phyloP scores from a whole-genome alignment of 148 eudicot species.

The Spergularia bocconei region DNA sequence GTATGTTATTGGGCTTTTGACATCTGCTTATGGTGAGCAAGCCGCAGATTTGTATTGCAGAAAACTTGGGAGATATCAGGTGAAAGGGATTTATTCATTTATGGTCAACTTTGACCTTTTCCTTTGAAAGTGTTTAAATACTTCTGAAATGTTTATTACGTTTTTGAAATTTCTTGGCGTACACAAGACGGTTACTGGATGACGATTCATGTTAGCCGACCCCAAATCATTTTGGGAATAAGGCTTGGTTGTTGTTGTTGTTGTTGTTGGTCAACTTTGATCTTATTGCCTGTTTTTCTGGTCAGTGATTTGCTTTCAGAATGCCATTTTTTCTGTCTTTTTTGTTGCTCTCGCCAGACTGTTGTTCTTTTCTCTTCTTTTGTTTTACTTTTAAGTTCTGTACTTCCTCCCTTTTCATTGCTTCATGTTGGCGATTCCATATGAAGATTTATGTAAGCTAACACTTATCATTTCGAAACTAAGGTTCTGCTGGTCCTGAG shows the following conservation, averaged over 20 bases:
- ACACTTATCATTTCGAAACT: no score
- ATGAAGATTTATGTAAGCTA: no score
- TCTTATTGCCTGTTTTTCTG: background rate
- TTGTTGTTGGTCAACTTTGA: background rate
- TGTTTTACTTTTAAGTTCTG: no score
- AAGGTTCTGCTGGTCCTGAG: background rate
- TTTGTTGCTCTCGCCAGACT: background rate
- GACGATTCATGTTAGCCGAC: no score
- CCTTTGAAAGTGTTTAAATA: no score
- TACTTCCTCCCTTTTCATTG: no score
- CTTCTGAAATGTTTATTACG: no score
- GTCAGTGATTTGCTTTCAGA: background rate
- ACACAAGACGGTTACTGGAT: no score
- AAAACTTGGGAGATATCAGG: conserved; percentile 81
- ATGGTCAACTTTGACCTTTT: background rate
- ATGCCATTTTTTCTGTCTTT: conserved; percentile 1
- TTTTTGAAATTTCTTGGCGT: no score
- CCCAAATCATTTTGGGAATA: no score
- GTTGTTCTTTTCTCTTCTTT: background rate
- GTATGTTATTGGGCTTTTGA: conserved; percentile 52
- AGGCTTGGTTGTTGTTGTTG: no score
- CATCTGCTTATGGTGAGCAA: conserved; percentile 74
- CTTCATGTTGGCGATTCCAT: no score
- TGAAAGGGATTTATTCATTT: conserved; percentile 21
- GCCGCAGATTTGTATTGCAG: conserved; percentile 63